These are phyloP conservation scores for Xanthoconium stramineum DNA, from an alignment of 768 basidiomycete species.

Conservation along the genomic window DNA sequence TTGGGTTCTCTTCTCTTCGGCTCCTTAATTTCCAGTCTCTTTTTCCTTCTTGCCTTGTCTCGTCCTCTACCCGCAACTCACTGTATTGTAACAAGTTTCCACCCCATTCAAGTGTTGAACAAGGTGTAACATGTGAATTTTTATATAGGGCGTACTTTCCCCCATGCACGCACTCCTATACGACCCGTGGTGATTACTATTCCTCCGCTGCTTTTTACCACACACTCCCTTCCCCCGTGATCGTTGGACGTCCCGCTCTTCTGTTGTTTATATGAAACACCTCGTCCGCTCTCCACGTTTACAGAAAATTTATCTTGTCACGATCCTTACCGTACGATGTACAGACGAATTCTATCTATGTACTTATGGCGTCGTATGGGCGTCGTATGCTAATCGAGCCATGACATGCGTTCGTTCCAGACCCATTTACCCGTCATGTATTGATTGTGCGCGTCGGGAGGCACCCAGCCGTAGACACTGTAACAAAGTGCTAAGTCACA, in stretches of 20 bases:
- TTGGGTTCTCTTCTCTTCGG: conserved; percentile 44
- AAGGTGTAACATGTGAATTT: conserved; percentile 48
- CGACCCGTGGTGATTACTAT: conserved; percentile 13
- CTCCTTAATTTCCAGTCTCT: background rate
- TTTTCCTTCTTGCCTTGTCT: conserved; percentile 19
- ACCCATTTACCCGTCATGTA: conserved; percentile 38
- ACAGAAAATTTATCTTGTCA: conserved; percentile 25
- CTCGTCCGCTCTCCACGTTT: background rate
- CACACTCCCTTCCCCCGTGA: conserved; percentile 11
- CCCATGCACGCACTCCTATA: conserved; percentile 13
- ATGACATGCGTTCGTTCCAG: conserved; percentile 48
- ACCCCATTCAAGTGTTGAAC: conserved; percentile 56
- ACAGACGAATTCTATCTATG: conserved; percentile 25
- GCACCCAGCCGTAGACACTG: conserved; percentile 23
- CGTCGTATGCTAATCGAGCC: conserved; percentile 41
- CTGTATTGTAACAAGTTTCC: conserved; percentile 78
- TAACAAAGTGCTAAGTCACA: background rate
- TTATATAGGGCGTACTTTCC: conserved; percentile 28
- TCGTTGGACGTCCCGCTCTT: conserved; percentile 5
- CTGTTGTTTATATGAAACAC: conserved; percentile 20
- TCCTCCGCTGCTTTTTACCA: conserved; percentile 9
- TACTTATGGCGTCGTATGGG: conserved; percentile 17
- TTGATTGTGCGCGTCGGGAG: conserved; percentile 9
- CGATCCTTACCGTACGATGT: conserved; percentile 29
- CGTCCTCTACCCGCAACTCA: conserved; percentile 47